These are phyloP conservation scores for Pyricularia grisea DNA, from an alignment of 2,329 filamentous ascomycete genomes.

Conservation along the genomic window DNA sequence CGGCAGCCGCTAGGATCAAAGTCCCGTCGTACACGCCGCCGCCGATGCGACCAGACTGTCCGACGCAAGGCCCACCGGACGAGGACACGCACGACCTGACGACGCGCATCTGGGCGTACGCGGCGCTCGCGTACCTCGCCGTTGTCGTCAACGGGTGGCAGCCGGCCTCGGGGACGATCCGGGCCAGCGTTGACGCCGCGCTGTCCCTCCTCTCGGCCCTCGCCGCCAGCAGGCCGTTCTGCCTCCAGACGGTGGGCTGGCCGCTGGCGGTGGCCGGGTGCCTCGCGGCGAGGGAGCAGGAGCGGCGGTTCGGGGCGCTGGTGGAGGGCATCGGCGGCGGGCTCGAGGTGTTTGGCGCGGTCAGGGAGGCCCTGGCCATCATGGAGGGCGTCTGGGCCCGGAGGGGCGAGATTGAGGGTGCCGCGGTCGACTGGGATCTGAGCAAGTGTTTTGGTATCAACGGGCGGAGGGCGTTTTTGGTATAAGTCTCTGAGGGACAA, in stretches of 20 bases:
- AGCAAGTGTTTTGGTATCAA: slow-evolving; percentile 25
- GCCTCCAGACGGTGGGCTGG: slow-evolving; percentile 23
- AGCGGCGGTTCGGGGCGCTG: slow-evolving; percentile 31
- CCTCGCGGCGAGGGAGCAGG: slow-evolving; percentile 26
- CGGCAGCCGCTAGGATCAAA: not conserved
- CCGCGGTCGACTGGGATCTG: slow-evolving; percentile 30
- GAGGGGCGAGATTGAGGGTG: slow-evolving; percentile 26
- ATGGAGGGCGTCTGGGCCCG: slow-evolving; percentile 37
- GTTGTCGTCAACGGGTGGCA: slow-evolving; percentile 43
- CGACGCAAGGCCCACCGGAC: not conserved
- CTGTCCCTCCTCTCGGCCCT: slow-evolving; percentile 9
- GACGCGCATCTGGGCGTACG: slow-evolving; percentile 36
- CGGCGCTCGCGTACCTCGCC: slow-evolving; percentile 34
- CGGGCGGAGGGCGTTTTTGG: slow-evolving; percentile 13
- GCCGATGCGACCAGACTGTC: not conserved
- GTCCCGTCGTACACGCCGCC: not conserved
- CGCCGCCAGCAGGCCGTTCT: slow-evolving; percentile 16
- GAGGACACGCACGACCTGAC: slow-evolving; percentile 5
- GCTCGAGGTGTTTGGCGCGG: slow-evolving; percentile 33
- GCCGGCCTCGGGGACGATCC: slow-evolving; percentile 17
- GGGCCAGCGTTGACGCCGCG: slow-evolving; percentile 11
- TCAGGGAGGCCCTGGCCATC: slow-evolving; percentile 30
- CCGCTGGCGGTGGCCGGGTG: slow-evolving; percentile 26
- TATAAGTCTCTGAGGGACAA: slow-evolving; percentile 8
- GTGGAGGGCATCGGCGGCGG: slow-evolving; percentile 27